Evolutionary conservation across 768 basidiomycete genomes (phyloP).

Genomic region (Hydnum rufescens): DNA sequence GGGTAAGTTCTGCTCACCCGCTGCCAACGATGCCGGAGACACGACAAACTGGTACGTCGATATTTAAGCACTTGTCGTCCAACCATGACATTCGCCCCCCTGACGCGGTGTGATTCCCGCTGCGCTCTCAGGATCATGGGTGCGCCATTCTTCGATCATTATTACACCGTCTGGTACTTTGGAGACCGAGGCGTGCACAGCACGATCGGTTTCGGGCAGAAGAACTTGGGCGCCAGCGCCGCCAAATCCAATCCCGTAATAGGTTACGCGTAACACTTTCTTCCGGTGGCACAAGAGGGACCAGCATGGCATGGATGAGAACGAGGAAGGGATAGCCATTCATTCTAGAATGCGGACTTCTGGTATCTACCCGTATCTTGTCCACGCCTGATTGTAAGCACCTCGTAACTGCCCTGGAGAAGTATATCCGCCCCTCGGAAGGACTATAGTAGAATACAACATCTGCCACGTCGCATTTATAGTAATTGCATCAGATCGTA

Average conservation of each 20-base stretch:
- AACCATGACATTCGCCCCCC: background rate
- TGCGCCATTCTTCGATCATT: slow-evolving; percentile 6
- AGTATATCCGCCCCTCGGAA: no score
- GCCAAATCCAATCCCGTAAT: background rate
- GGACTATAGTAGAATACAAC: no score
- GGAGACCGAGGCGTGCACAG: background rate
- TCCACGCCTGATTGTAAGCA: no score
- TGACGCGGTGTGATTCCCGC: background rate
- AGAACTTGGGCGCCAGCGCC: slow-evolving; percentile 4
- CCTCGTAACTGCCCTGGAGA: no score
- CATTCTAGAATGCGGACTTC: no score
- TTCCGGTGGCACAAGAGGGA: no score
- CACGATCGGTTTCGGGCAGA: slow-evolving; percentile 3
- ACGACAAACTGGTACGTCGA: slow-evolving; percentile 3
- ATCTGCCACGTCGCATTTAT: no score
- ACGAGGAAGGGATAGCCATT: no score
- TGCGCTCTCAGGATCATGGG: slow-evolving; percentile 1
- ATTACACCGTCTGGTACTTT: slow-evolving; percentile 6
- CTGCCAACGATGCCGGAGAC: slow-evolving; percentile 1
- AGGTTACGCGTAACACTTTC: background rate
- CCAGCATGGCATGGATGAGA: no score
- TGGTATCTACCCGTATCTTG: no score
- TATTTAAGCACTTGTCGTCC: no score
- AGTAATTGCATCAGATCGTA: no score
- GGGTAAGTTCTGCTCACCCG: slow-evolving; percentile 5